A percentile compares a stretch with the other conserved stretches of the same genome.
These are phyloP conservation scores for Flaveria bidentis DNA, from an alignment of 129 eudicot genomes.

Conservation along the genomic window DNA sequence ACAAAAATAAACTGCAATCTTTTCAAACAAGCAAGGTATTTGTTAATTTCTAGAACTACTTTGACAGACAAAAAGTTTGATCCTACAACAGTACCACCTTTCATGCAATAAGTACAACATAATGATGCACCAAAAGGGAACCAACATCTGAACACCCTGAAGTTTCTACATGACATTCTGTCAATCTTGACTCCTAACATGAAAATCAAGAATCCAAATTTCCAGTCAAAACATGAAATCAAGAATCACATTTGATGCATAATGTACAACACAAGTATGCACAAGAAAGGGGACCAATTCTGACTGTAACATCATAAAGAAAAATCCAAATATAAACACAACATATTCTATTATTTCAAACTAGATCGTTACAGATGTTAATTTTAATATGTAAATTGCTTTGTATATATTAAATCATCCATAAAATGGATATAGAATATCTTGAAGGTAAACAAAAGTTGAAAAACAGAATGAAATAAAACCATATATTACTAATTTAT, in stretches of 20 bases:
- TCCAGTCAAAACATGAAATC: constrained; percentile 18
- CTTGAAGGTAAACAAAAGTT: background rate
- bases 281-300: constrained; percentile 30
- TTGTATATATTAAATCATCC: constrained; percentile 21
- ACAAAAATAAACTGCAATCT: constrained; percentile 1
- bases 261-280: constrained; percentile 11
- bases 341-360: constrained; percentile 6
- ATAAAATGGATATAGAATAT: constrained; percentile 14
- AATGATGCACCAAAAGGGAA: constrained; percentile 29
- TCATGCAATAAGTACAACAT: constrained; percentile 32
- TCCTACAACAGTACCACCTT: constrained; percentile 20
- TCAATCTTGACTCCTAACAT: background rate
- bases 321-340: background rate
- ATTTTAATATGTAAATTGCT: background rate
- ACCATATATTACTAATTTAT: constrained; percentile 18
- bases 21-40: constrained; percentile 28
- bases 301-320: constrained; percentile 1
- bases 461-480: constrained; percentile 22
- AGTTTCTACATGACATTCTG: constrained; percentile 9
- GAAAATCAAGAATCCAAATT: constrained; percentile 16
- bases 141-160: constrained; percentile 24
- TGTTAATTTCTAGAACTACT: constrained; percentile 27
- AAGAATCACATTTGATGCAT: constrained; percentile 17
- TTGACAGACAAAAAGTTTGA: constrained; percentile 22
- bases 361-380: constrained; percentile 10